phyloP scores from a whole-genome alignment of 768 basidiomycete species.

The Hortiboletus campestris region DNA sequence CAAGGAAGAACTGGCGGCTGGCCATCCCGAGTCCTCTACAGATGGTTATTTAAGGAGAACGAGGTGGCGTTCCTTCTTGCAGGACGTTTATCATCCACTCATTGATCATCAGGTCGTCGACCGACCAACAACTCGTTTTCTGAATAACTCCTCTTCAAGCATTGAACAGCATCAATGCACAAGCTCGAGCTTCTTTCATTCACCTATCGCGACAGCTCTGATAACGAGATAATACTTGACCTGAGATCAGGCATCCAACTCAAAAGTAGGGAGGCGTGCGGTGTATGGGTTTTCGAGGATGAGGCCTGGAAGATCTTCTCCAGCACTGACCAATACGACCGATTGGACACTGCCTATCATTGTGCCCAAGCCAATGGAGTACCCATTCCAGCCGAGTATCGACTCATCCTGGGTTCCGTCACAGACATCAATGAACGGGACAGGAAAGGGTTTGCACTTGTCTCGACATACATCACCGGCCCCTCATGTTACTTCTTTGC shows the following conservation, averaged over 20 bases:
- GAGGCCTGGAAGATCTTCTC: background rate
- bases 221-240: fast-evolving
- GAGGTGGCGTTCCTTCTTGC: too few relatives aligned
- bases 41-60: too few relatives aligned
- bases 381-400: too few relatives aligned
- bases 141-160: background rate
- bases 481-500: background rate
- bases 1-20: too few relatives aligned
- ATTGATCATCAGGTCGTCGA: background rate
- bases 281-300: background rate
- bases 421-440: fast-evolving
- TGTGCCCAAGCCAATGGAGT: too few relatives aligned
- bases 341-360: too few relatives aligned
- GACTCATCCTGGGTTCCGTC: background rate
- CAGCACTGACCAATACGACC: background rate
- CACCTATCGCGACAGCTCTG: background rate
- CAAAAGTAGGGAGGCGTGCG: background rate
- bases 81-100: too few relatives aligned
- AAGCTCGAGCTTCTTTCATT: background rate
- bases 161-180: background rate
- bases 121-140: background rate
- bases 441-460: background rate
- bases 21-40: too few relatives aligned
- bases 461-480: background rate
- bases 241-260: background rate